phyloP scores from a whole-genome alignment of 2,329 filamentous ascomycete genomes.

The Alternaria solani region DNA sequence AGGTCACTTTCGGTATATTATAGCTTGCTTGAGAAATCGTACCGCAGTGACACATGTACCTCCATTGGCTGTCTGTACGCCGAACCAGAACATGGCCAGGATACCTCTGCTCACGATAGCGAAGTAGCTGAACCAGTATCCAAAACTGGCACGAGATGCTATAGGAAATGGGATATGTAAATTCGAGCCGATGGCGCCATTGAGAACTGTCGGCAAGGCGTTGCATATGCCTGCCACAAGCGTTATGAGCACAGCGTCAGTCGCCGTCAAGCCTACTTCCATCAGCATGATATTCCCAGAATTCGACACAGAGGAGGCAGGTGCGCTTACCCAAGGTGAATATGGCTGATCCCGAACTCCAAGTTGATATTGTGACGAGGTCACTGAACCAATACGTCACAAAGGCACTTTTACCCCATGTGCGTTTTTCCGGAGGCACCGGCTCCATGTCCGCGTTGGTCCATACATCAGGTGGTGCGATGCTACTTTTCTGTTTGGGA shows the following conservation, averaged over 20 bases:
- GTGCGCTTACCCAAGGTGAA: conserved; percentile 56
- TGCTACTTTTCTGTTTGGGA: too few relatives aligned
- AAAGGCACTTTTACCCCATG: too few relatives aligned
- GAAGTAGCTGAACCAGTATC: conserved; percentile 23
- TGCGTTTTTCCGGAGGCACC: too few relatives aligned
- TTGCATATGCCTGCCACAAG: conserved; percentile 36
- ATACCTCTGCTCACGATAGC: conserved; percentile 20
- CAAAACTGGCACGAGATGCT: conserved; percentile 16
- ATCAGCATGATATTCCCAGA: conserved; percentile 30
- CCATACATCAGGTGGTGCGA: too few relatives aligned
- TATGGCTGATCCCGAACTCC: conserved; percentile 58
- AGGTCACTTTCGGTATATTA: too few relatives aligned
- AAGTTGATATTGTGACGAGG: conserved; percentile 26
- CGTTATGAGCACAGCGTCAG: conserved; percentile 43
- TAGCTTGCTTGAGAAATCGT: too few relatives aligned
- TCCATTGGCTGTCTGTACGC: conserved; percentile 20
- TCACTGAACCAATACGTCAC: too few relatives aligned
- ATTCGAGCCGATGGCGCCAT: conserved; percentile 27
- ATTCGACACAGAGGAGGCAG: neutral
- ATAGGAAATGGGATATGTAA: conserved; percentile 25
- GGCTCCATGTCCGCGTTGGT: too few relatives aligned
- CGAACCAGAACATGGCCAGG: conserved; percentile 26
- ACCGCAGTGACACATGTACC: neutral
- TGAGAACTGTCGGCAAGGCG: conserved; percentile 26
- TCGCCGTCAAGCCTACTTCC: conserved; percentile 24